Base-by-base conservation (phyloP, 1,139 yeast genomes). In the Taphrina confusa region DNA sequence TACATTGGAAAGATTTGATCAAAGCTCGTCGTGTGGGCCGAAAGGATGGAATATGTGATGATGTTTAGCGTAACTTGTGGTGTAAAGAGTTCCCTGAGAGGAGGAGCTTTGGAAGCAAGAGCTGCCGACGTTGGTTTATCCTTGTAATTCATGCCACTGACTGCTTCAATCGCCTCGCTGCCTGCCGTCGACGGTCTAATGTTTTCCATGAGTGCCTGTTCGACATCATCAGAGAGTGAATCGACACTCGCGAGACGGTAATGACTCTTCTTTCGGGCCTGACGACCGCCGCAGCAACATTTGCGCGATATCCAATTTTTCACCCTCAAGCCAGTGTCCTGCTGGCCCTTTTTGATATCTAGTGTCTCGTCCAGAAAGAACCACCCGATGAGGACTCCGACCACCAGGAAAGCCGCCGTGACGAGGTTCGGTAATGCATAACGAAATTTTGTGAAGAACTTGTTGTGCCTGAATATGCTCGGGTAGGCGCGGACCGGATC, bases 401-500 rank as follows among this genome's bases (percentile, higher is more conserved):
- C 57, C n/a, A 66, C 30, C 16, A 62, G 33, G 12, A 61, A 30
- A 2, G 31, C 16, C 9, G 61, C 61, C 3, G 54, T 42, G 2
- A 80, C 81, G 8, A 84, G 67, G 68, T 83, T 84, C 3, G 86
- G 82, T 64, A 83, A 71, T 0, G 85, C 82, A 67, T 82, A 84
- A 0, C 88, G 88, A 67, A 76, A 76, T 42, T 69, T 70, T 20
- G 73, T 68, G 31, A 80, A 73, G 61, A 81, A 27, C 65, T 31
- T 20, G 42, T 58, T 39, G 56, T 62, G 52, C 52, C 62, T 66
- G 54, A 70, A 69, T 8, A 57, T 18, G 9, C 34, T 3, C 8
- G 74, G 74, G 45, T 71, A 72, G 23, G 68, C 64, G 3, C 65
- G 66, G 4, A 68, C 69, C 6, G 78, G 77, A 47, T 69, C 69